Evolutionary conservation across 192 early-diverging fungal species (phyloP).

Genomic region (Coemansia sp.): DNA sequence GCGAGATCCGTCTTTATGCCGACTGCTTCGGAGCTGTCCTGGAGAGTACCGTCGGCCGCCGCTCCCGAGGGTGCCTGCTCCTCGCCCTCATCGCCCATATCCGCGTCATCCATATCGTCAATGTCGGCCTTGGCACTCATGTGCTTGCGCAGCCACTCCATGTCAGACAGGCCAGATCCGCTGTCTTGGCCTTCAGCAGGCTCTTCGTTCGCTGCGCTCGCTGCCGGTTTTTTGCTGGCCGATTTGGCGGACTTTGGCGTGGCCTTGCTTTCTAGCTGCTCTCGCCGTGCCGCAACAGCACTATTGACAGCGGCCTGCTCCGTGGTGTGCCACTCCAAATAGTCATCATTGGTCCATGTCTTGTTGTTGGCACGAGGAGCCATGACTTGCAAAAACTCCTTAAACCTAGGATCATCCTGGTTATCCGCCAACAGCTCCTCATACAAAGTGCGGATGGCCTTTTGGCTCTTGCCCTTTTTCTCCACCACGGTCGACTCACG

Average conservation of each 20-base stretch:
- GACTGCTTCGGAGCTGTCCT: slow-evolving; percentile 1
- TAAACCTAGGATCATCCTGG: slow-evolving; percentile 76
- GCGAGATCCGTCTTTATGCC: slow-evolving; percentile 17
- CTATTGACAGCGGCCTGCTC: slow-evolving; percentile 37
- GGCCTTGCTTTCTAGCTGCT: slow-evolving; percentile 38
- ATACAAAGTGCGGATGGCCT: slow-evolving; percentile 35
- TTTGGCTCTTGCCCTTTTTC: slow-evolving; percentile 44
- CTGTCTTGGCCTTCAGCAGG: slow-evolving; percentile 6
- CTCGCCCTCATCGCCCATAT: slow-evolving; percentile 8
- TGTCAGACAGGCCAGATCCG: slow-evolving; percentile 53
- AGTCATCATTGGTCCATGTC: slow-evolving; percentile 94
- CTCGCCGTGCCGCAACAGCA: slow-evolving; percentile 40
- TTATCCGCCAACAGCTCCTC: slow-evolving; percentile 53
- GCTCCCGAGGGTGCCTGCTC: background rate
- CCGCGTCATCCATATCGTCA: slow-evolving; percentile 13
- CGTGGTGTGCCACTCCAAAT: slow-evolving; percentile 34
- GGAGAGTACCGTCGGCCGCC: slow-evolving; percentile 8
- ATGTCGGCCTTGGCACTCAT: slow-evolving; percentile 56
- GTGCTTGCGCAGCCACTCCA: slow-evolving; percentile 66
- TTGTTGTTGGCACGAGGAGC: slow-evolving; percentile 68
- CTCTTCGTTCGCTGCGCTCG: background rate
- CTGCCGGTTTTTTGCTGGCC: background rate
- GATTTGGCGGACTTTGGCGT: background rate
- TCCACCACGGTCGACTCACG: background rate
- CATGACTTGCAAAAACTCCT: slow-evolving; percentile 91